These are phyloP conservation scores for Apiospora hydei DNA, from an alignment of 2,329 filamentous ascomycete genomes.

Conservation along the genomic window DNA sequence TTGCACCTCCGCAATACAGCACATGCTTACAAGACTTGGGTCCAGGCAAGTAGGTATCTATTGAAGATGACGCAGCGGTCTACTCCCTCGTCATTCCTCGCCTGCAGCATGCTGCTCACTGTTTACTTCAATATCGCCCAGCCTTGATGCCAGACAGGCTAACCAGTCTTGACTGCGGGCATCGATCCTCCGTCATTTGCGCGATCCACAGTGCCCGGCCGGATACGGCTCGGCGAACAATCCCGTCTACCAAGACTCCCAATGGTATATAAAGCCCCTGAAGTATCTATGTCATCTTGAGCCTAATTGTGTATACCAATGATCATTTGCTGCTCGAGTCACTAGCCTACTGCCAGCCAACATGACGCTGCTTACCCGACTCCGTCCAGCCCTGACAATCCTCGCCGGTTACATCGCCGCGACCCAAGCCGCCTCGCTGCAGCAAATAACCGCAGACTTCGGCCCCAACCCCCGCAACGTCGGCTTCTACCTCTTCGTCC, in stretches of 20 bases:
- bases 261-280: not conserved
- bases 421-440: conserved; percentile 36
- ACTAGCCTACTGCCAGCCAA: not conserved
- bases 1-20: too few species aligned
- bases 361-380: not conserved
- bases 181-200: conserved; percentile 9
- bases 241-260: not conserved
- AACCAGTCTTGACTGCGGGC: not conserved
- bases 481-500: conserved; percentile 60
- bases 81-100: not conserved
- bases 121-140: not conserved
- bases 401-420: not conserved
- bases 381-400: not conserved
- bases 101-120: not conserved
- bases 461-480: conserved; percentile 58
- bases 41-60: not conserved
- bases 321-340: not conserved
- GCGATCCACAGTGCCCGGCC: not conserved
- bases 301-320: too few species aligned
- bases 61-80: not conserved
- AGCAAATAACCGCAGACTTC: conserved; percentile 42
- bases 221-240: not conserved
- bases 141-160: not conserved
- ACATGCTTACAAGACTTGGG: not conserved
- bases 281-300: too few species aligned